A percentile compares a stretch with the other conserved stretches of the same genome.
phyloP scores from a whole-genome alignment of 805 yeast genomes.

The Candida taoyuanica region DNA sequence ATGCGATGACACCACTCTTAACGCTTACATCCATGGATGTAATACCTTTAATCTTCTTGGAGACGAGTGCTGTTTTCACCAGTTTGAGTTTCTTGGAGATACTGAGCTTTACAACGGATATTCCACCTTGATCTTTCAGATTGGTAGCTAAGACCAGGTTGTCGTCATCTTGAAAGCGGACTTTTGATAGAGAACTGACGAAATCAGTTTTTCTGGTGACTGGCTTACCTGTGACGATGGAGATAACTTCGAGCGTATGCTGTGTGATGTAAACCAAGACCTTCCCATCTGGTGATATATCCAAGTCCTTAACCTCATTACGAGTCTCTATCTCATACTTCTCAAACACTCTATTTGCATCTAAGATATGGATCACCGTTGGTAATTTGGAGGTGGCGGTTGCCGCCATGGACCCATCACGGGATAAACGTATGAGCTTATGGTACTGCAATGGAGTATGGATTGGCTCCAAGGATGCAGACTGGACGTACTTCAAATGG shows the following conservation, averaged over 20 bases:
- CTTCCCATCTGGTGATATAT: conserved; percentile 68
- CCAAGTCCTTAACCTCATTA: conserved; percentile 57
- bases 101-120: conserved; percentile 14
- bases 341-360: conserved; percentile 51
- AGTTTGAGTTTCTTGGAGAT: conserved; percentile 19
- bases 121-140: conserved; percentile 15
- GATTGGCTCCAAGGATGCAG: conserved; percentile 50
- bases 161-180: conserved; percentile 30
- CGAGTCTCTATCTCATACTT: conserved; percentile 54
- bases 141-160: conserved; percentile 15
- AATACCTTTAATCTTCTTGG: conserved; percentile 30
- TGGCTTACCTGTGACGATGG: conserved; percentile 38
- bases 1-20: conserved; percentile 33
- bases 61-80: conserved; percentile 14
- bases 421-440: conserved; percentile 55
- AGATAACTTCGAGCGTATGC: conserved; percentile 42
- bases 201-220: conserved; percentile 32
- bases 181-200: conserved; percentile 29
- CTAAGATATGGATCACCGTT: conserved; percentile 59
- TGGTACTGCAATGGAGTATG: conserved; percentile 40
- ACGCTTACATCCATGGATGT: conserved; percentile 46
- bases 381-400: conserved; percentile 69
- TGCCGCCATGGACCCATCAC: conserved; percentile 60
- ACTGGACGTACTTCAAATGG: conserved; percentile 62
- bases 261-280: conserved; percentile 61